Evolutionary conservation across 768 basidiomycete genomes (phyloP), one percentile per base, ranked within the genome.

Genomic region (Collybiopsis confluens): DNA sequence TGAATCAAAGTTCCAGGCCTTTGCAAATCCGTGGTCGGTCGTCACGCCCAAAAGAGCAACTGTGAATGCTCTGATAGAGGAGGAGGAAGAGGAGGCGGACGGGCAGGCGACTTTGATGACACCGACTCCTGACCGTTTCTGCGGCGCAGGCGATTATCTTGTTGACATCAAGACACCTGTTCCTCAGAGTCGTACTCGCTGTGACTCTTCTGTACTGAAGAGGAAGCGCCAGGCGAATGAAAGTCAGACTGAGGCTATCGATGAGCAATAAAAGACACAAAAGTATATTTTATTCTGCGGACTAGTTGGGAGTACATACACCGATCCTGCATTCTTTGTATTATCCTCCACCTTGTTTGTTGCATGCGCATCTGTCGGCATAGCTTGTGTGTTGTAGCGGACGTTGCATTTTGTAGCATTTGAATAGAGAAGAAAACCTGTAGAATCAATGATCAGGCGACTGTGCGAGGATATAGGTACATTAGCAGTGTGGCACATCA

Each of bases 141-240:
- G 47, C 20, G 16, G 21, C 23, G 47, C 16, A 10, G 4, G 5
- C 24, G 47, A 48, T 21, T 48, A 11, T 26, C 47, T 35, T 35
- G 15, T 11, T 20, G 4, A 15, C 21, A 15, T 35, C 23, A 33
- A 33, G 18, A 48, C 47, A 21, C 47, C 47, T 16, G 21, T 38
- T 23, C 47, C 9, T 21, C 23, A 30, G 21, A 30, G 35, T 48
- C 35, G 35, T 23, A 3, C 35, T 15, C 20, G 47, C 15, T 30
- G 11, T 4, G 47, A 48, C 26, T 3, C 26, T 5, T 36, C 35
- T 23, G 5, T n/a, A n/a, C n/a, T 48, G 20, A 48, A 48, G 47
- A 48, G 47, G 20, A 48, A 48, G 16, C 47, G 47, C 13, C 47
- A 48, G 35, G 20, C 30, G 35, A 48, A 35, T 16, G 47, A 48